Base-by-base conservation (phyloP, 768 basidiomycete species). In the Tulasnella sp. region DNA sequence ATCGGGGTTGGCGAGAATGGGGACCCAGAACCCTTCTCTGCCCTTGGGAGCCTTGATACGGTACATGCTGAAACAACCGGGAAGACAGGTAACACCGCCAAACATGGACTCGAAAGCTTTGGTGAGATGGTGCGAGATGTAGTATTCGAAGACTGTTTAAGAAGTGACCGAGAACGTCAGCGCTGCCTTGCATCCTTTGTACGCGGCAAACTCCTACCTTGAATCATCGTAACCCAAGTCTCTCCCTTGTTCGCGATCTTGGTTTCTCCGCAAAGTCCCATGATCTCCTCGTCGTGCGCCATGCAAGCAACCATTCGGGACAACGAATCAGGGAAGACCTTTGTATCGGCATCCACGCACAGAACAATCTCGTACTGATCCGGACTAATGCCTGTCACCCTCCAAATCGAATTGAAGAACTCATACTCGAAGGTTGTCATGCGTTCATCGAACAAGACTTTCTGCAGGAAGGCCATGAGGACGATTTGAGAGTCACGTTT, bases 351-450 rank as follows among this genome's bases (percentile, higher is more conserved):
- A 87, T 98, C 95, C 83, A 98, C 95, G 85, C 96, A 98, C 61
- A 99, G 89, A 79, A 95, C 94, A 61, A 96, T 87, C 85, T 99
- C 97, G 84, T 96, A 99, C 78, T 92, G 90, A 86, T 99, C 98
- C 7, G 98, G 97, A 83, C 93, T 93, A 79, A 99, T 91, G 39
- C 98, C 98, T 20, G 96, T 97, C 61, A 90, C 92, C 75, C 97
- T 87, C 98, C 98, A 99, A 26, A 99, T 87, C 75, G 95, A 91
- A 85, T 99, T 99, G 91, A 99, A 99, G 85, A 99, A 98, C 85
- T 99, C 98, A 84, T 99, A 99, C 86, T 99, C 98, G 83, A 99
- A 96, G 76, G 94, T 97, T 79, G 97, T 98, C 97, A 99, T 99
- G 74, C 98, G 91, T 86, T 99, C 98, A 85, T 99, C 98, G 81